Percentiles rank a stretch among this genome's conserved stretches.
Conservation (phyloP, 2,329 filamentous ascomycete species). For the Dissoconium aciculare region DNA sequence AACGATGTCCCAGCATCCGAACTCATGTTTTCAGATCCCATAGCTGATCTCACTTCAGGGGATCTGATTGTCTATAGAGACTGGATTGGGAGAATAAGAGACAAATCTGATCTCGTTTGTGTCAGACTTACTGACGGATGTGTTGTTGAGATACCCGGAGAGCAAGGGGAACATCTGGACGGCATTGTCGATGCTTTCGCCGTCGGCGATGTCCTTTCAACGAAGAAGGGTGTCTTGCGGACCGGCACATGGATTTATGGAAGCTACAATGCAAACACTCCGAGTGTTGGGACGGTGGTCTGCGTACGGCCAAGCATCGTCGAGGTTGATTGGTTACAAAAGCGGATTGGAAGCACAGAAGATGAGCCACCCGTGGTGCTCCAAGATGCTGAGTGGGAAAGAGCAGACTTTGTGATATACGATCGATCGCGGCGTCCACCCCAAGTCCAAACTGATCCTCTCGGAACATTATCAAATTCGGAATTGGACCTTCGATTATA, state of each 20-base stretch:
- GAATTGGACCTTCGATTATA: constrained; percentile 21
- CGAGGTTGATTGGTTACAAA: constrained; percentile 39
- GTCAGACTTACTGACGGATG: constrained; percentile 38
- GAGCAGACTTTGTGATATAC: constrained; percentile 29
- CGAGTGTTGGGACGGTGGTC: constrained; percentile 38
- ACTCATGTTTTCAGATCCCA: constrained; percentile 13
- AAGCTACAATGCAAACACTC: constrained; percentile 35
- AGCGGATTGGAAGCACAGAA: constrained; percentile 17
- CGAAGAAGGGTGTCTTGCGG: constrained; percentile 37
- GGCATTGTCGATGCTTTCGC: constrained; percentile 21
- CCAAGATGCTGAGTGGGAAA: constrained; percentile 28
- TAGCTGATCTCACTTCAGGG: constrained; percentile 29
- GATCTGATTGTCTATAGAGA: constrained; percentile 40
- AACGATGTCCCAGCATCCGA: constrained; percentile 20
- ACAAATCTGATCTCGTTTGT: constrained; percentile 35
- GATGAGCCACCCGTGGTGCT: constrained; percentile 16
- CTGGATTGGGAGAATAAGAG: constrained; percentile 41
- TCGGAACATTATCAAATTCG: constrained; percentile 20
- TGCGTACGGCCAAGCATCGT: constrained; percentile 33
- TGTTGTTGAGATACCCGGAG: constrained; percentile 38
- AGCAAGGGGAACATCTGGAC: constrained; percentile 24
- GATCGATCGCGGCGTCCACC: constrained; percentile 22
- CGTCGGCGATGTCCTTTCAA: constrained; percentile 37
- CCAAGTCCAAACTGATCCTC: neutral
- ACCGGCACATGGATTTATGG: constrained; percentile 40